A percentile compares a stretch with the other conserved stretches of the same genome.
Conservation (phyloP, 768 basidiomycete species). For the Zangia roseola region DNA sequence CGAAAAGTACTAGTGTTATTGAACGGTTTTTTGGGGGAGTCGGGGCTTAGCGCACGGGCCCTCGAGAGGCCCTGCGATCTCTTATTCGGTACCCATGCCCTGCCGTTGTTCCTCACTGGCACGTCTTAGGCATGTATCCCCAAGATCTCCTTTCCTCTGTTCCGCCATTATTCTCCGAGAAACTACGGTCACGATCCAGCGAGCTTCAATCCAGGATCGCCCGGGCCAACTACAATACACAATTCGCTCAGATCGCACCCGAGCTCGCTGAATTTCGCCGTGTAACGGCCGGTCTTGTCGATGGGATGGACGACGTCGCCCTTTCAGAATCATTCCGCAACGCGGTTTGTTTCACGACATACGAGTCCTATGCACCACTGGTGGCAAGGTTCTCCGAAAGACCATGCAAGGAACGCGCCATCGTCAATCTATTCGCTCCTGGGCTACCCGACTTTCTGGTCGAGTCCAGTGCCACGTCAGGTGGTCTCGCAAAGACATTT, state of each 20-base stretch:
- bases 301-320: background rate
- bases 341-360: conserved; percentile 14
- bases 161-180: background rate
- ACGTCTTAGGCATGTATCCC: background rate
- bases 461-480: conserved; percentile 20
- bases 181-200: background rate
- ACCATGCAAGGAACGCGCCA: background rate
- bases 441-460: conserved; percentile 20
- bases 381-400: conserved; percentile 5
- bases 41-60: too few species aligned
- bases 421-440: conserved; percentile 13
- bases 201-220: background rate
- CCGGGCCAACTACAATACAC: background rate
- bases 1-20: too few species aligned
- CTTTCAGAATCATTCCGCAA: conserved; percentile 9
- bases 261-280: background rate
- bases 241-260: background rate
- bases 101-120: too few species aligned
- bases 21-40: too few species aligned
- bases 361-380: conserved; percentile 16
- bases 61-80: too few species aligned
- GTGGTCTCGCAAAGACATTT: conserved; percentile 13
- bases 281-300: background rate
- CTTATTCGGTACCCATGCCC: too few species aligned
- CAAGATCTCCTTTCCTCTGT: background rate